These are phyloP conservation scores for Arthrobotrys sphaeroides DNA, from an alignment of 2,329 filamentous ascomycete species.

Conservation along the genomic window DNA sequence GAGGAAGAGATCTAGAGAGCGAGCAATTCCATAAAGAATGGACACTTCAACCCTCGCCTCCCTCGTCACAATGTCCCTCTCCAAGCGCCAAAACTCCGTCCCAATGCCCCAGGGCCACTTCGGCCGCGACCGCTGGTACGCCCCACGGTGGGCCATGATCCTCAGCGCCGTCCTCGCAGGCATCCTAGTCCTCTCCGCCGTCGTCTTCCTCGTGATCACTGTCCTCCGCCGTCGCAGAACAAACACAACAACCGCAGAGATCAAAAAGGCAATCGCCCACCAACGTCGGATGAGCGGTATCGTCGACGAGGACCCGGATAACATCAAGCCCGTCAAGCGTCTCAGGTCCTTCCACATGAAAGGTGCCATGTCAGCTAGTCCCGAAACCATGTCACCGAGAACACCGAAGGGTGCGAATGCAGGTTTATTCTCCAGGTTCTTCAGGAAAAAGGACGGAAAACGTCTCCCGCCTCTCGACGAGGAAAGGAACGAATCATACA, in stretches of 20 bases:
- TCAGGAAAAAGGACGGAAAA: slow-evolving; percentile 41
- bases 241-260: slow-evolving; percentile 22
- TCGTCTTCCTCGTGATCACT: not conserved
- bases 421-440: slow-evolving; percentile 37
- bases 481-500: slow-evolving; percentile 41
- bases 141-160: slow-evolving; percentile 48
- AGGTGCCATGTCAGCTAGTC: slow-evolving; percentile 11
- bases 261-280: slow-evolving; percentile 39
- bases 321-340: slow-evolving; percentile 49
- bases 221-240: slow-evolving; percentile 11
- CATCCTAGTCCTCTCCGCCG: slow-evolving; percentile 8
- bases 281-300: slow-evolving; percentile 46
- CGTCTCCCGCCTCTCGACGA: slow-evolving; percentile 43
- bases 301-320: slow-evolving; percentile 38
- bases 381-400: slow-evolving; percentile 5
- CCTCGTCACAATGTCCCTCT: slow-evolving; percentile 28
- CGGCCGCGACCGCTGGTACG: slow-evolving; percentile 34
- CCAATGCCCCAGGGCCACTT: slow-evolving; percentile 49
- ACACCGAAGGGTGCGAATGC: slow-evolving; percentile 30
- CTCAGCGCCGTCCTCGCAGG: slow-evolving; percentile 26
- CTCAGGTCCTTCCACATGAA: slow-evolving; percentile 51
- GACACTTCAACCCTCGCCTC: slow-evolving; percentile 11
- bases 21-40: slow-evolving; percentile 17
- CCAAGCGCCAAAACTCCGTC: slow-evolving; percentile 35
- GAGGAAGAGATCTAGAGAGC: not conserved